These are phyloP conservation scores for Anthracocystis panici-leucophaei DNA, from an alignment of 1,284 basidiomycete species.

Conservation along the genomic window DNA sequence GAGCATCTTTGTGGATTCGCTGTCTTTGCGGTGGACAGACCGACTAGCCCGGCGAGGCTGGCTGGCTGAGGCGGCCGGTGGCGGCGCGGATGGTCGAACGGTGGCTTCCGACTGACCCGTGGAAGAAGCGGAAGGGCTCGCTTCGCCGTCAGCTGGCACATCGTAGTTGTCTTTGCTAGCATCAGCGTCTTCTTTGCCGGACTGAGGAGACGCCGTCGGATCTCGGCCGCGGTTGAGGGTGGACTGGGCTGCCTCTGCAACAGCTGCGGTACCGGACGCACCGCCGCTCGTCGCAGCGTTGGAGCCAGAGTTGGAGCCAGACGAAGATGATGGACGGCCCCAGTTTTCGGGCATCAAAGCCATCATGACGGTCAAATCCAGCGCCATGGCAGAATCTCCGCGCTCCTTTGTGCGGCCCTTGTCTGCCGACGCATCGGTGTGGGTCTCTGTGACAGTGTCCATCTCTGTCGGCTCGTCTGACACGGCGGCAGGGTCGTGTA, in stretches of 20 bases:
- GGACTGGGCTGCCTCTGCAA: slow-evolving; percentile 52
- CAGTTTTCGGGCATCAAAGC: slow-evolving; percentile 50
- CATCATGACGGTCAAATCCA: slow-evolving; percentile 62
- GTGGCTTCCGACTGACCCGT: slow-evolving; percentile 49
- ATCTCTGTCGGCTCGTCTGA: slow-evolving; percentile 13
- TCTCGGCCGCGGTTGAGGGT: slow-evolving; percentile 46
- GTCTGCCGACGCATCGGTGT: background rate
- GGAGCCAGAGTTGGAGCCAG: slow-evolving; percentile 19
- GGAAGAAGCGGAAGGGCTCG: slow-evolving; percentile 39
- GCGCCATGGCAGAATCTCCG: slow-evolving; percentile 57
- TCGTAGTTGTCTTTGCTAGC: slow-evolving; percentile 10
- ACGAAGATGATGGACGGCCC: slow-evolving; percentile 17
- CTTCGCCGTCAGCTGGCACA: slow-evolving; percentile 25
- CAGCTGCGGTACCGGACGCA: slow-evolving; percentile 43
- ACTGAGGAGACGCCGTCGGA: slow-evolving; percentile 14
- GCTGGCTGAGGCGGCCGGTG: slow-evolving; percentile 31
- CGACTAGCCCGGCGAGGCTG: slow-evolving; percentile 37
- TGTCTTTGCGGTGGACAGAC: slow-evolving; percentile 32
- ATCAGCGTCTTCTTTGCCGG: slow-evolving; percentile 11
- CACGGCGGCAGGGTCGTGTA: slow-evolving; percentile 17
- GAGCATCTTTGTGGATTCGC: slow-evolving; percentile 57
- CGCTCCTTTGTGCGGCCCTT: slow-evolving; percentile 23
- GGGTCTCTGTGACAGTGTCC: background rate
- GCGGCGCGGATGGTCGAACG: slow-evolving; percentile 29
- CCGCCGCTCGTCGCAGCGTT: slow-evolving; percentile 5